A percentile compares a stretch with the other conserved stretches of the same genome.
These are phyloP conservation scores for Dendrobium officinale DNA, from an alignment of 106 monocot genomes.

Conservation along the genomic window DNA sequence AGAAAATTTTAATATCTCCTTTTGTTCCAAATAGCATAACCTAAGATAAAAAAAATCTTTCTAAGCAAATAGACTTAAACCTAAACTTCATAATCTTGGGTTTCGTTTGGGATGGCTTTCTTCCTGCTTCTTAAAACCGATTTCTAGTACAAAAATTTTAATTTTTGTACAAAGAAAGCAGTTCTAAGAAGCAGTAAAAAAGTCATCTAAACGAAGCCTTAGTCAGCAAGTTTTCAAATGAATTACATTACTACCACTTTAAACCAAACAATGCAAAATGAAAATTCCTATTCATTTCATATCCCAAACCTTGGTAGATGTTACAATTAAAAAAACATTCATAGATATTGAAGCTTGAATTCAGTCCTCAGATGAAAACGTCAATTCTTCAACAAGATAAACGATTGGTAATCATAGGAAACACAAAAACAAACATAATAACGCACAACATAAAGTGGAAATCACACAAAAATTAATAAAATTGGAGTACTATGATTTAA, in stretches of 20 bases:
- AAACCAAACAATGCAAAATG: background rate
- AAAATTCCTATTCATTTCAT: background rate
- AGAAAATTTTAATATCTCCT: no score
- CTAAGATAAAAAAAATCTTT: no score
- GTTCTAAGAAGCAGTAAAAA: no score
- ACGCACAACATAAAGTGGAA: background rate
- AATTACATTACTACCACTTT: background rate
- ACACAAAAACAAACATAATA: background rate
- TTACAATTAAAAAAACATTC: background rate
- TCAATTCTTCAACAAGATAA: background rate
- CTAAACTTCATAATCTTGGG: no score
- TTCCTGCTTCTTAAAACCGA: no score
- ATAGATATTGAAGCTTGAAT: background rate
- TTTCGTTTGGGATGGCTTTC: no score
- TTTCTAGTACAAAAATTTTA: no score
- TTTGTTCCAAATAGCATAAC: no score
- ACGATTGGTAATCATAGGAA: background rate
- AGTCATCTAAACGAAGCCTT: no score
- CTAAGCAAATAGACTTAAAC: no score
- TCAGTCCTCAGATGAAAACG: background rate
- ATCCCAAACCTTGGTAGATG: background rate
- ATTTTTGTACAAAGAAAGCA: no score
- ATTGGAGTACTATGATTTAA: background rate
- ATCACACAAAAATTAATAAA: background rate
- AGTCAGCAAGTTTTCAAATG: background rate